phyloP scores from a whole-genome alignment of 208 protist species.

The Wallacemonas rigidus region DNA sequence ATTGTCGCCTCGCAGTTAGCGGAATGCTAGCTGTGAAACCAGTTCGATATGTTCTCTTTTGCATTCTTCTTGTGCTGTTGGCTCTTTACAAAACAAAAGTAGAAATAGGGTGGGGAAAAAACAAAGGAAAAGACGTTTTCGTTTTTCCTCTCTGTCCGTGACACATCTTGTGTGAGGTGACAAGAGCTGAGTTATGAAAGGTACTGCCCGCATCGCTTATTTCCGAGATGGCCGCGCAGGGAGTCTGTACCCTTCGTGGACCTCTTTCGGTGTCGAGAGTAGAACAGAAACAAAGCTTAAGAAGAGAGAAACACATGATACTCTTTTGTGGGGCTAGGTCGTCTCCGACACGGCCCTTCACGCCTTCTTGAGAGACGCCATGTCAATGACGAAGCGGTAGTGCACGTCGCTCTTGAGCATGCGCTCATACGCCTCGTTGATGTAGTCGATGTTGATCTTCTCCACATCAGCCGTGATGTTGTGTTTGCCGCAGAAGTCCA shows the following conservation, averaged over 20 bases:
- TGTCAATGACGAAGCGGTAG: constrained; percentile 61
- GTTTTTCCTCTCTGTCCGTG: not conserved
- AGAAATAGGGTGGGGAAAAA: constrained; percentile 4
- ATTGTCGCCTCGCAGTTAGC: too few species aligned
- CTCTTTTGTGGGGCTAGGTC: not conserved
- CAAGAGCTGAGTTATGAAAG: too few species aligned
- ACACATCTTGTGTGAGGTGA: too few species aligned
- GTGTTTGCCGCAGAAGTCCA: constrained; percentile 64
- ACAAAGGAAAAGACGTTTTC: constrained; percentile 12
- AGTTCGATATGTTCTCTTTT: not conserved
- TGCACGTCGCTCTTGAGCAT: constrained; percentile 42
- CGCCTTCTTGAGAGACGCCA: constrained; percentile 29
- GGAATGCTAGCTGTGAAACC: too few species aligned
- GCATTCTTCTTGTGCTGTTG: too few species aligned
- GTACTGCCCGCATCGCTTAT: too few species aligned
- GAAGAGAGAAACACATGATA: constrained; percentile 11
- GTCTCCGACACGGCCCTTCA: not conserved
- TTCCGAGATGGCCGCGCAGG: too few species aligned
- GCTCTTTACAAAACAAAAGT: not conserved
- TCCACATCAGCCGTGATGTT: constrained; percentile 44
- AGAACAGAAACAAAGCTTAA: not conserved
- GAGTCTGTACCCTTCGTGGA: too few species aligned
- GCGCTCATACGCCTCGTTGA: constrained; percentile 53
- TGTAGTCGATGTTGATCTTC: constrained; percentile 45
- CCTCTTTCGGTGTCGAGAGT: not conserved